These are phyloP conservation scores for Vitis hybrid DNA, from an alignment of 177 flowering plant species.

Conservation along the genomic window DNA sequence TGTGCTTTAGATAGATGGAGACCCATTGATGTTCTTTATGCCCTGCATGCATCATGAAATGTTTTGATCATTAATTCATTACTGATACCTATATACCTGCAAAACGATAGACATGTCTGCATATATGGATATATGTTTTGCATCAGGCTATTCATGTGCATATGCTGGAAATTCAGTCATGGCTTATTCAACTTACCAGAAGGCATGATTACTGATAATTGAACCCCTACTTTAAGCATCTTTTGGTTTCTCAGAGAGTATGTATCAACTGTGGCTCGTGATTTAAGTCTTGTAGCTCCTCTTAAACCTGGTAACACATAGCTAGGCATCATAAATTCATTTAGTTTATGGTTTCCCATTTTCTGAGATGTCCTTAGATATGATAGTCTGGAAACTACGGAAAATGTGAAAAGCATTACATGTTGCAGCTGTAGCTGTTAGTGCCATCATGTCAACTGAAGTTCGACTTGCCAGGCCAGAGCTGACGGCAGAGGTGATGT, in stretches of 20 bases:
- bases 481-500: conserved; percentile 18
- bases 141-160: neutral
- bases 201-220: conserved; percentile 14
- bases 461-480: conserved; percentile 24
- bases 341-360: neutral
- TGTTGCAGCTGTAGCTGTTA: conserved; percentile 34
- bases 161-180: neutral
- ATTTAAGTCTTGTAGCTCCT: conserved; percentile 29
- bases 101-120: neutral
- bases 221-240: conserved; percentile 16
- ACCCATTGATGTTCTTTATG: conserved; percentile 8
- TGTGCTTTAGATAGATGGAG: conserved; percentile 10
- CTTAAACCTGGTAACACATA: conserved; percentile 21
- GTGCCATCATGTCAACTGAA: conserved; percentile 20
- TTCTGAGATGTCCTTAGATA: neutral
- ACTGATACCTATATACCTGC: neutral
- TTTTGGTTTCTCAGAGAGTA: conserved; percentile 12
- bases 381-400: neutral
- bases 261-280: conserved; percentile 12
- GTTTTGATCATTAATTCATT: neutral
- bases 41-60: conserved; percentile 11
- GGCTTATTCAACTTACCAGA: conserved; percentile 17
- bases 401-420: conserved; percentile 13
- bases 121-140: no score
- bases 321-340: neutral